Base-by-base conservation (phyloP, 805 yeast genomes). In the Maudiozyma serrabonitensis region DNA sequence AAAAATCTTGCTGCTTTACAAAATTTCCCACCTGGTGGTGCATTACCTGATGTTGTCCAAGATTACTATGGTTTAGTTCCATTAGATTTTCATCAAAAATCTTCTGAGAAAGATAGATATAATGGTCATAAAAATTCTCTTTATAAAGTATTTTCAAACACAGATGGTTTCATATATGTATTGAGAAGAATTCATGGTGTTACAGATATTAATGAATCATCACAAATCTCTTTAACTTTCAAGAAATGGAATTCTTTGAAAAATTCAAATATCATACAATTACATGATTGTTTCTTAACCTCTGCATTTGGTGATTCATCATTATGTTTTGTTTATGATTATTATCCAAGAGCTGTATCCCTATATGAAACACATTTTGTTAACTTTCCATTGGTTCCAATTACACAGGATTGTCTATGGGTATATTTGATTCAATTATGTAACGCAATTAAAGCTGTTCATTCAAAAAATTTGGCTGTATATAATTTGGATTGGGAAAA, bases 51-150 rank as follows among this genome's bases (percentile, higher is more conserved):
- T 37, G 76, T 79, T 56, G 86, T 93, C n/a, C 83, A 82, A 48
- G 80, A 75, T 23, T 91, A 89, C 68, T 95, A 87, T 67, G 82
- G 93, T 19, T 73, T 91, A 50, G 89, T 83, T 31, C 96, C 96
- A 2, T 72, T 91, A 41, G 96, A 88, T 63, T 52, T 66, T 51
- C 56, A 62, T 50, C 62, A 55, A 41, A 59, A 62, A 44, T 77
- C 71, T 52, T 66, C 73, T n/a, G 57, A 58, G 25, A 55, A 52
- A 46, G 56, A 60, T 51, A 48, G 56, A 34, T 69, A 40, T 80
- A 78, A 69, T 80, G 65, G 84, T 1, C 75, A 76, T 50, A 71
- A 76, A 3, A 78, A 82, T 43, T 73, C 84, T 38, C 69, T 84
- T 13, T 91, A 84, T 70, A 90, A 90, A 67, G 95, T 86, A 4